These are phyloP conservation scores for Penicillium cosmopolitanum DNA, from an alignment of 495 filamentous ascomycete genomes.

Conservation along the genomic window DNA sequence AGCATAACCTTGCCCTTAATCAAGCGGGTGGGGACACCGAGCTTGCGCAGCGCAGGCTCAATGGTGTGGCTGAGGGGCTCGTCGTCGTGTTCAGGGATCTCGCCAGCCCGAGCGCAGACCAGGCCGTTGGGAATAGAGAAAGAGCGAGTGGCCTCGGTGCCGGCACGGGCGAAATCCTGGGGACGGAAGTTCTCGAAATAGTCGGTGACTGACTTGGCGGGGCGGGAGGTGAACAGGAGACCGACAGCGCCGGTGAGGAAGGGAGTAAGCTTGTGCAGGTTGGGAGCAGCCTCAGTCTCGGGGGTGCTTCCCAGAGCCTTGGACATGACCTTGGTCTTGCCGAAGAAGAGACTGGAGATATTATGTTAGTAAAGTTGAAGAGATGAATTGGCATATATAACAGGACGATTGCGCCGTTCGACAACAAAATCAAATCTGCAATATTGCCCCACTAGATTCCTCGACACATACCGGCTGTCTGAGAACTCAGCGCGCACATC, in stretches of 20 bases:
- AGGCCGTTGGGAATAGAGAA: slow-evolving; percentile 79
- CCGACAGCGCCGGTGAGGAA: slow-evolving; percentile 83
- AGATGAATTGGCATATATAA: slow-evolving; percentile 3
- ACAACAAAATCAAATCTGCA: background rate
- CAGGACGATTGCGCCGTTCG: background rate
- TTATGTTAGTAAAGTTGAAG: slow-evolving; percentile 16
- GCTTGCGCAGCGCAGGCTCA: slow-evolving; percentile 82
- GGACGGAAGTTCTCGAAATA: slow-evolving; percentile 71
- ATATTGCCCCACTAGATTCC: background rate
- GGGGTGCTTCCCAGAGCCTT: slow-evolving; percentile 78
- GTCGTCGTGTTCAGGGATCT: slow-evolving; percentile 78
- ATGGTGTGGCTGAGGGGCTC: slow-evolving; percentile 82
- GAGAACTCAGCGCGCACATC: slow-evolving; percentile 80
- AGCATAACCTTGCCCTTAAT: slow-evolving; percentile 86
- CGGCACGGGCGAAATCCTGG: slow-evolving; percentile 87
- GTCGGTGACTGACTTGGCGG: slow-evolving; percentile 59
- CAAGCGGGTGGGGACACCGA: slow-evolving; percentile 87
- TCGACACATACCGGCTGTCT: slow-evolving; percentile 73
- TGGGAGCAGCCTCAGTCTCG: slow-evolving; percentile 75
- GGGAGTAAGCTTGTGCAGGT: slow-evolving; percentile 68
- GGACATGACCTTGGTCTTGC: slow-evolving; percentile 98
- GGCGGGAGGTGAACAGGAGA: slow-evolving; percentile 83
- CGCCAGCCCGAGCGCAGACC: slow-evolving; percentile 74
- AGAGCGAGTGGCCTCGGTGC: slow-evolving; percentile 68
- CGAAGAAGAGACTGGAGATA: slow-evolving; percentile 80